Conservation (phyloP, 441 rosid genomes). For the Biscutella laevigata region DNA sequence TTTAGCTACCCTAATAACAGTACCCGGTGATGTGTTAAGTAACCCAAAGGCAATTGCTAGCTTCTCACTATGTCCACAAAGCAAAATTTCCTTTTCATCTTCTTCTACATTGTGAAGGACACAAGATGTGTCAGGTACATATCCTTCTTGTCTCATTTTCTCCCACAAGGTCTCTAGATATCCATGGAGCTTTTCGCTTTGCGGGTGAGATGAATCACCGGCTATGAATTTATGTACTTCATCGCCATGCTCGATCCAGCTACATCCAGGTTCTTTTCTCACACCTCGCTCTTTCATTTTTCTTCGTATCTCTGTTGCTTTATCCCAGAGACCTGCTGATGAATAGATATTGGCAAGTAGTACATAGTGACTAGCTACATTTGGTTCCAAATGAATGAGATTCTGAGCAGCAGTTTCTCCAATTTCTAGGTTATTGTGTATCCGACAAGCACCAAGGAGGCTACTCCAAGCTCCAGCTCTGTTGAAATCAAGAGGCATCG, state of each 20-base stretch:
- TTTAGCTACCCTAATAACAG: conserved; percentile 66
- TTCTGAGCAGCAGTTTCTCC: conserved; percentile 67
- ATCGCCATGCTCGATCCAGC: conserved; percentile 56
- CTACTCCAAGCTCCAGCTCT: conserved; percentile 78
- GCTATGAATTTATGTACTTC: conserved; percentile 57
- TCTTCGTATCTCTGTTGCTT: conserved; percentile 47
- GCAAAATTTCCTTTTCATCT: conserved; percentile 65
- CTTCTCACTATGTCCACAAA: conserved; percentile 89
- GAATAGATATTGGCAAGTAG: conserved; percentile 55
- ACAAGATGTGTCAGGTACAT: conserved; percentile 76
- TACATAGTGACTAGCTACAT: conserved; percentile 75
- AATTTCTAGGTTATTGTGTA: conserved; percentile 56
- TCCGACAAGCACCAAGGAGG: conserved; percentile 72
- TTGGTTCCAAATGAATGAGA: conserved; percentile 60
- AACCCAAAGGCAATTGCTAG: conserved; percentile 78
- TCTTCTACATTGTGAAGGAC: conserved; percentile 74
- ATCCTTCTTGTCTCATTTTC: conserved; percentile 66
- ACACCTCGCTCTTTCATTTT: conserved; percentile 55
- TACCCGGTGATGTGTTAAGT: conserved; percentile 62
- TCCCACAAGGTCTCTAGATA: conserved; percentile 49
- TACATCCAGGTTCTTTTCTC: conserved; percentile 63
- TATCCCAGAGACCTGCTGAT: conserved; percentile 53
- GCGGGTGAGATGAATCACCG: conserved; percentile 50
- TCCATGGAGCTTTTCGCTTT: conserved; percentile 46
- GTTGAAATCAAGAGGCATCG: conserved; percentile 46